Base-by-base conservation (phyloP, 805 yeast species). In the Spathaspora gorwiae region DNA sequence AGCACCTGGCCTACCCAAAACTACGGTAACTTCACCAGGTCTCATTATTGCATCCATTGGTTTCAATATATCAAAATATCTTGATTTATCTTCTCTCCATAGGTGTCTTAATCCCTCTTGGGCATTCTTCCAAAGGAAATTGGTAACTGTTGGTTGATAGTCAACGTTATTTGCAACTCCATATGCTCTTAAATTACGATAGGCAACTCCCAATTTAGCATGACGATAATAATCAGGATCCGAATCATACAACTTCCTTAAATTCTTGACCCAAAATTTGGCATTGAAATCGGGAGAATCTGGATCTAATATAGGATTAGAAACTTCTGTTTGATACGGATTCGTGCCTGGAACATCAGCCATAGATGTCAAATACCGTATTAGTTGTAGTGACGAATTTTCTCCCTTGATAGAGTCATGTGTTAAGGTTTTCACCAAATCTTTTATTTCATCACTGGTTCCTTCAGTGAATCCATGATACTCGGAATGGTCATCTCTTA, bases 131-230 rank as follows among this genome's bases (percentile, higher is more conserved):
- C 60, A 38, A 55, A 59, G 27, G 55, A 63, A 62, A 52, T 79
- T 82, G 24, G 71, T 54, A 4, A 80, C 77, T 3, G 83, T 82
- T 3, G 80, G 68, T 60, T 81, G 87, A 60, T 78, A 83, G 55
- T 83, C 86, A 9, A 84, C 75, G 59, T 81, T 88, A 3, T 81
- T 71, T 4, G 88, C 84, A 43, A 78, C 70, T 58, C 88, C 89
- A 47, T 62, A 73, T 4, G 84, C 85, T 45, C 82, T 59, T 54
- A 83, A 65, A 54, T 81, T 64, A 47, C 73, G 72, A 71, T 79
- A 81, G 6, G 79, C 78, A 48, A 84, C 62, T 15, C 87, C 85
- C 51, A 84, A 64, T 13, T 76, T 67, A 29, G 81, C 69, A 14
- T 83, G 85, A 55, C 77, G 80, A 58, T 78, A 83, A 62, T 79